Conservation (phyloP, 176 grass and related monocot genomes). For the Hordeum vulgare region MorexV3_pseudomolecules_assembly NC_058522.1:565595481-565595980, state of each 20-base stretch:
- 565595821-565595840: neutral
- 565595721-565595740: slow-evolving; percentile 79
- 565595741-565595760: slow-evolving; percentile 72
- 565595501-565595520: slow-evolving; percentile 97
- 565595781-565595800: slow-evolving; percentile 78
- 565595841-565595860: slow-evolving; percentile 12
- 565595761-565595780: slow-evolving; percentile 91
- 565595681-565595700: slow-evolving; percentile 90
- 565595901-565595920: slow-evolving; percentile 13
- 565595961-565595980: slow-evolving; percentile 81
- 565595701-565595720: slow-evolving; percentile 81
- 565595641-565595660: slow-evolving; percentile 94
- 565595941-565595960: slow-evolving; percentile 83
- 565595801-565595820: neutral
- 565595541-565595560: slow-evolving; percentile 40
- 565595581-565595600: slow-evolving; percentile 16
- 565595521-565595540: slow-evolving; percentile 93
- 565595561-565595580: neutral
- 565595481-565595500: slow-evolving; percentile 79
- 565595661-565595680: slow-evolving; percentile 93
- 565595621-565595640: slow-evolving; percentile 72
- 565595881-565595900: neutral
- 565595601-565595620: neutral
- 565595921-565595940: slow-evolving; percentile 88
- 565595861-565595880: neutral